A percentile compares a stretch with the other conserved stretches of the same genome.
phyloP scores from a whole-genome alignment of 176 grass and related monocot genomes.

The Coix lacrymajobi region DNA sequence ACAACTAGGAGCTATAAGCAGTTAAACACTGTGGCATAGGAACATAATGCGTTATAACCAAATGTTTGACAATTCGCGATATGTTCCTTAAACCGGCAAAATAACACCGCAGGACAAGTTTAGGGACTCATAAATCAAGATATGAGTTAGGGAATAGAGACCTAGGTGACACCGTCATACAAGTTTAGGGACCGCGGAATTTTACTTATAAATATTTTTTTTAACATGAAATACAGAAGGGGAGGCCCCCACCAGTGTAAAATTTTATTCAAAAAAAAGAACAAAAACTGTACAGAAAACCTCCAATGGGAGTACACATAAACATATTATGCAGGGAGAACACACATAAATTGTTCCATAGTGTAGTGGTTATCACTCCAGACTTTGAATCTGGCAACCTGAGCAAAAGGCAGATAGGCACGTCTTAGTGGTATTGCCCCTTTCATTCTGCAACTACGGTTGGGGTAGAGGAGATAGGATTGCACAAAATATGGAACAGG shows the following conservation, averaged over 20 bases:
- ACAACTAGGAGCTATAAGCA: not conserved
- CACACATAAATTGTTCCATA: conserved; percentile 42
- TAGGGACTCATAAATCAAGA: too few species aligned
- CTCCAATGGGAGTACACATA: too few species aligned
- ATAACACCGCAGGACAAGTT: too few species aligned
- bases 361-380: conserved; percentile 96
- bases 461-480: not conserved
- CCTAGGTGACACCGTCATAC: too few species aligned
- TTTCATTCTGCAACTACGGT: not conserved
- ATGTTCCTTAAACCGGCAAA: not conserved
- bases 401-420: not conserved
- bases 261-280: too few species aligned
- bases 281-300: too few species aligned
- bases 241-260: too few species aligned
- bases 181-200: too few species aligned
- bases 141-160: too few species aligned
- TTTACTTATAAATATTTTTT: too few species aligned
- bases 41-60: not conserved
- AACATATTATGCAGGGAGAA: not conserved
- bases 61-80: not conserved
- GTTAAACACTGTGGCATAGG: not conserved
- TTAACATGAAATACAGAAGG: too few species aligned
- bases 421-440: not conserved
- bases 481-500: not conserved
- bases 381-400: conserved; percentile 95